Evolutionary conservation across 768 basidiomycete species (phyloP), one percentile per base, ranked within the genome.

Genomic region (Russula lepida): DNA sequence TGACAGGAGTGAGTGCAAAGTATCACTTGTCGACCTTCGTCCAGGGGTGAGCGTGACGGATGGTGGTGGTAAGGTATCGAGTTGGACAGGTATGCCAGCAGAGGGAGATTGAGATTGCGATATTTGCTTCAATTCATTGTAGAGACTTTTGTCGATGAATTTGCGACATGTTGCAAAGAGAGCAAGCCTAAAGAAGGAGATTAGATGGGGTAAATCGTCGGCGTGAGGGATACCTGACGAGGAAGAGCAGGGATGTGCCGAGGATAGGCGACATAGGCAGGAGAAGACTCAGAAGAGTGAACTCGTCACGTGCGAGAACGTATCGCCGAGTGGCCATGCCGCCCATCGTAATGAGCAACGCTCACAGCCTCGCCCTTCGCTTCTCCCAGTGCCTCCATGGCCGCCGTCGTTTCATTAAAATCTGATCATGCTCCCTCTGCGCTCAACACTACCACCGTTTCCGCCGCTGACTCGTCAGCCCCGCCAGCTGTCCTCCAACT

Each of bases 1-100:
- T 0, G 89, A 78, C 0, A 89, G 68, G 4, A 71, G 69, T 0
- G 84, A 82, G 64, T 89, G 86, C 47, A 80, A 71, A 33, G 75
- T 67, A 27, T 51, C 51, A 12, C 47, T 51, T 3, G 25, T 12
- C 23, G 53, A 8, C 50, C 17, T 68, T 43, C 52, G 64, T 65
- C 27, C 54, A 27, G 54, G 27, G 23, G 52, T 56, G 23, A 50
- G 9, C 1, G 64, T 23, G 6, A 53, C 23, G 28, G 39, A 53
- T 49, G 66, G 66, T 3, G 48, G 44, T 1, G 66, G 66, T 23
- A 67, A 56, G 2, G 56, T 23, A 4, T 67, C 64, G 25, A 67
- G 64, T 49, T 60, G 50, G 11, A 65, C 13, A 11, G 28, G 21
- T 5, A 23, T 25, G 9, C 33, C 61, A 39, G 21, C 5, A 12